Percentiles rank a stretch among this genome's conserved stretches.
phyloP scores from a whole-genome alignment of 345 rosid genomes.

The Lepidium sativum region DNA sequence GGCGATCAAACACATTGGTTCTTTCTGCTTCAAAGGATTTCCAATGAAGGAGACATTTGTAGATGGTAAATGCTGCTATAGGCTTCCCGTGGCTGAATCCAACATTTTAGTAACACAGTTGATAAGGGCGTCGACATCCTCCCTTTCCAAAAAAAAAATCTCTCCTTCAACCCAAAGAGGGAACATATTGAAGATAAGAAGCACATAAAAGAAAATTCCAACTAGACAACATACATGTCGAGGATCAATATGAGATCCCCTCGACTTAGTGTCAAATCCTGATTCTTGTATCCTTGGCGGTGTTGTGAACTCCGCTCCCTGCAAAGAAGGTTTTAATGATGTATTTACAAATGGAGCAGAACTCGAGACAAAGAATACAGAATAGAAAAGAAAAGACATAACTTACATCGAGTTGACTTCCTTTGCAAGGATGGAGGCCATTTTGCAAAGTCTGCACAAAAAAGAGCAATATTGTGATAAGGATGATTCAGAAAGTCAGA shows the following conservation, averaged over 20 bases:
- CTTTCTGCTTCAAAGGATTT: conserved; percentile 96
- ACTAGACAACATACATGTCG: conserved; percentile 55
- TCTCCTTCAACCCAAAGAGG: conserved; percentile 11
- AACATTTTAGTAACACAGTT: conserved; percentile 63
- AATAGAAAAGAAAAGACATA: neutral
- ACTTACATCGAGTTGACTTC: conserved; percentile 46
- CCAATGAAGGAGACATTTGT: conserved; percentile 92
- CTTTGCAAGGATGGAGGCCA: conserved; percentile 53
- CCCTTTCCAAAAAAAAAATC: conserved; percentile 46
- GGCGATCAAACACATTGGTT: conserved; percentile 91
- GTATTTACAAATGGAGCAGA: neutral
- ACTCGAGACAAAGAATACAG: neutral
- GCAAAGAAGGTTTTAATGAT: conserved; percentile 21
- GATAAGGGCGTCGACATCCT: conserved; percentile 78
- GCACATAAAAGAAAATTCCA: neutral
- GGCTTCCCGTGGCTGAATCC: conserved; percentile 91
- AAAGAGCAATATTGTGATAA: neutral
- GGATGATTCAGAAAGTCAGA: conserved; percentile 2
- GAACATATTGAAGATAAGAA: neutral
- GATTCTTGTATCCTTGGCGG: conserved; percentile 52
- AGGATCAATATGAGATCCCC: conserved; percentile 61
- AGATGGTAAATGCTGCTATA: conserved; percentile 83
- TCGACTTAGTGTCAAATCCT: conserved; percentile 59
- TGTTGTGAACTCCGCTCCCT: conserved; percentile 60
- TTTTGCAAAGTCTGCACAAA: conserved; percentile 53